phyloP scores from a whole-genome alignment of 2,329 filamentous ascomycete genomes.

The Sporothrix brasiliensis region DNA sequence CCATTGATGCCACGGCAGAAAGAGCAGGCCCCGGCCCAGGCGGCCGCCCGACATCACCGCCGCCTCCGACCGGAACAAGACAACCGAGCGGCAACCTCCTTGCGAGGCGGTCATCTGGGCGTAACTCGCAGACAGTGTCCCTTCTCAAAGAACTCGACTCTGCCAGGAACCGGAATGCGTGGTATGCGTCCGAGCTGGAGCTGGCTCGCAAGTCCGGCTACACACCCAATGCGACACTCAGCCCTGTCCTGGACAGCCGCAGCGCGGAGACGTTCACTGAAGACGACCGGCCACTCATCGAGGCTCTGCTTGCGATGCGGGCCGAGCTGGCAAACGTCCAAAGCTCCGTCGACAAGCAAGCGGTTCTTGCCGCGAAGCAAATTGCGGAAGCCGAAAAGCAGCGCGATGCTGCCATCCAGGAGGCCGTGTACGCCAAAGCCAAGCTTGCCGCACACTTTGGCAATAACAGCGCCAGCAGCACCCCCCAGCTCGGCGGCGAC shows the following conservation, averaged over 20 bases:
- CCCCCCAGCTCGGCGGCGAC: conserved; percentile 62
- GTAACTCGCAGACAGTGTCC: conserved; percentile 69
- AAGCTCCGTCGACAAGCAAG: conserved; percentile 84
- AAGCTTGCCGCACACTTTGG: conserved; percentile 75
- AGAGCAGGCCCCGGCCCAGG: conserved; percentile 36
- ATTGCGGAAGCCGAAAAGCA: conserved; percentile 95
- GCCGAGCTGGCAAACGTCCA: conserved; percentile 89
- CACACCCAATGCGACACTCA: conserved; percentile 68
- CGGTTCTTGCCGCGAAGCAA: conserved; percentile 78
- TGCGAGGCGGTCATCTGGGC: conserved; percentile 60
- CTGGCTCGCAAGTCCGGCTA: conserved; percentile 91
- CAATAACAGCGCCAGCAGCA: conserved; percentile 61
- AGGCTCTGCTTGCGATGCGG: conserved; percentile 89
- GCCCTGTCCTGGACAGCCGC: conserved; percentile 74
- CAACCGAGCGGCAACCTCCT: conserved; percentile 60
- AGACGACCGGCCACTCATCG: conserved; percentile 87
- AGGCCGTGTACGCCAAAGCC: conserved; percentile 93
- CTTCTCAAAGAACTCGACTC: conserved; percentile 85
- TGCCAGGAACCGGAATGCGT: conserved; percentile 84
- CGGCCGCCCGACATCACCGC: conserved; percentile 58
- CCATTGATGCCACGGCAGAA: conserved; percentile 70
- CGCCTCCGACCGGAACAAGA: conserved; percentile 54
- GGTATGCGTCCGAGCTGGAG: conserved; percentile 94
- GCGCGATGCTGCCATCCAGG: conserved; percentile 88
- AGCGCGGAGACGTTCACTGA: conserved; percentile 81